Evolutionary conservation across 2,329 filamentous ascomycete genomes (phyloP), one percentile per base, ranked within the genome.

Genomic region (Ramularia collo-cygni): DNA sequence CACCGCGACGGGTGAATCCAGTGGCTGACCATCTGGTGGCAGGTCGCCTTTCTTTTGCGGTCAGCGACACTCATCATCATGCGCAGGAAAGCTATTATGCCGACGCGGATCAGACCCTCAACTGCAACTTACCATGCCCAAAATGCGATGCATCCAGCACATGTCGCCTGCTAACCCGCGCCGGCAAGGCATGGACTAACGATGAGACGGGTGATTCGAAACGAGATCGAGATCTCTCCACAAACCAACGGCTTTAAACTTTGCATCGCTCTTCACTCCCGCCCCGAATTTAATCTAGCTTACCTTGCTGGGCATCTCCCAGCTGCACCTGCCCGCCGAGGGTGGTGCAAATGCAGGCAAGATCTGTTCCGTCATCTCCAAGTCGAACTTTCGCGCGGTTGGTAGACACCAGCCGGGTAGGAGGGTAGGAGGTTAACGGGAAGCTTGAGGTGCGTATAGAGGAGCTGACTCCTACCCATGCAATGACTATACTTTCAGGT

Each of bases 311-410:
- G 48, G 21, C 10, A 24, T 6, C 21, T 6, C 21, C 21, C 10
- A 24, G 6, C 21, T 24, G 21, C 21, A 10, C 21, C 21, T 6
- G 21, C 21, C 21, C 10, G 21, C 21, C 6, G 21, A 24, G 6
- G 21, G 21, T 10, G 21, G 6, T 24, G 36, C 42, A 50, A 18
- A 37, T 35, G 46, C 44, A 48, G 48, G 42, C 49, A 47, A 42
- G 38, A 42, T 34, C 37, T 36, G 39, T 47, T 43, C 41, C 48
- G 50, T 53, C 50, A 53, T 53, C 45, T 44, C 32, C 38, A 24
- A 10, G 21, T 6, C 10, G 21, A 24, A 24, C 21, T 6, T 6
- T 24, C 6, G 21, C 28, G 40, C 34, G 35, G 28, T 40, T 43
- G 40, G 35, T 45, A 37, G 42, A 42, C 44, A 45, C 46, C 47